Conservation (phyloP, 768 basidiomycete species). For the Phanerodontia chrysosporium region DNA sequence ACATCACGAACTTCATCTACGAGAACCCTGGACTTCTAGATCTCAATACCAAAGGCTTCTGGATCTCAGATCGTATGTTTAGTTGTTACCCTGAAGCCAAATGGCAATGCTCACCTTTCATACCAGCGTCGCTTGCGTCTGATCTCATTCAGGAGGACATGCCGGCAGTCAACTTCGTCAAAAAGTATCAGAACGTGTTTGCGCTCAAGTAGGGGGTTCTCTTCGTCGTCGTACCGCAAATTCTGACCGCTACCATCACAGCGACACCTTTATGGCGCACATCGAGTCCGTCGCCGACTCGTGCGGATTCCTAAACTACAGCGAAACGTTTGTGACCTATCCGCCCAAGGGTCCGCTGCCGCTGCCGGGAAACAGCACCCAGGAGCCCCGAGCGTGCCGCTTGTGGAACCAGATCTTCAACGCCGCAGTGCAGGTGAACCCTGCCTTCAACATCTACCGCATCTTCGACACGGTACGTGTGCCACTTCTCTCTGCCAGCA, state of each 20-base stretch:
- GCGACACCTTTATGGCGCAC: slow-evolving; percentile 56
- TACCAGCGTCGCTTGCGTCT: slow-evolving; percentile 2
- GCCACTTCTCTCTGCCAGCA: neutral
- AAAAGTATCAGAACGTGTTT: slow-evolving; percentile 68
- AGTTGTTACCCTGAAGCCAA: neutral
- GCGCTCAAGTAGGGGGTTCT: slow-evolving; percentile 69
- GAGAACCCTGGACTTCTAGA: slow-evolving; percentile 48
- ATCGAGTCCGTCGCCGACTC: slow-evolving; percentile 46
- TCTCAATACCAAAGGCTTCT: slow-evolving; percentile 63
- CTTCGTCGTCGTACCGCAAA: too few species aligned
- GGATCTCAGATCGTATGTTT: slow-evolving; percentile 65
- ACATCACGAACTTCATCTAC: slow-evolving; percentile 74
- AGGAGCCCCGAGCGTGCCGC: slow-evolving; percentile 51
- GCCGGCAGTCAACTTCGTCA: slow-evolving; percentile 69
- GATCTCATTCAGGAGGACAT: slow-evolving; percentile 59
- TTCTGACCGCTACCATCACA: slow-evolving; percentile 19
- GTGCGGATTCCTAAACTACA: slow-evolving; percentile 55
- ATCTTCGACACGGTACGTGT: slow-evolving; percentile 65
- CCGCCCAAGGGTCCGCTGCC: slow-evolving; percentile 65
- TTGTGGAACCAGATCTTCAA: slow-evolving; percentile 65
- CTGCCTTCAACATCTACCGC: slow-evolving; percentile 73
- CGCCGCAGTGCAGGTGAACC: slow-evolving; percentile 59
- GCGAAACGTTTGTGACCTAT: slow-evolving; percentile 57
- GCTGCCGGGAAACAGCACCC: slow-evolving; percentile 54
- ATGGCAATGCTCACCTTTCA: neutral